Evolutionary conservation across 805 yeast genomes (phyloP), one percentile per base, ranked within the genome.

Genomic region (Nakazawaea siamensis): DNA sequence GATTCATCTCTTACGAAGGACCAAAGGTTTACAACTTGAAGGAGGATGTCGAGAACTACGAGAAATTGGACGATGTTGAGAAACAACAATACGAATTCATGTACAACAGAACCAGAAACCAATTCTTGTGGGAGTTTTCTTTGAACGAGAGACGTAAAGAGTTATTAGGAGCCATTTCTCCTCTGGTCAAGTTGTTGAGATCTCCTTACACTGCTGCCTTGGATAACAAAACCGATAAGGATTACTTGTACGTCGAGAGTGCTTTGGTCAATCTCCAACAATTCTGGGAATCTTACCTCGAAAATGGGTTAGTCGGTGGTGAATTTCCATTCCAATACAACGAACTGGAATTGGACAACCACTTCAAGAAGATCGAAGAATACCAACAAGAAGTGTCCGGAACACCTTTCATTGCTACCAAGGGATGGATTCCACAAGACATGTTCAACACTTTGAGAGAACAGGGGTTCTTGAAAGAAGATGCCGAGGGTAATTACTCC

Each of bases 361-460:
- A 78, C 50, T 74, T 73, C 34, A 49, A 62, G 16, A 71, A 69
- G 18, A 65, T 85, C 46, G 76, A 72, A 39, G 70, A 66, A 20
- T 82, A 84, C 62, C 90, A 85, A 57, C 61, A 71, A 43, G 76
- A 73, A 45, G 58, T 82, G 31, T 69, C 80, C 24, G 65, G 77
- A 5, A 69, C 76, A 33, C 96, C 97, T 27, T 88, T 86, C 57
- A 80, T 84, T 20, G 90, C 90, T 31, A 82, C 96, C 17, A 81
- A 83, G 36, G 96, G 96, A 4, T 90, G 97, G 95, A 72, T 92
- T 38, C 96, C 97, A 13, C 95, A 86, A 52, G 95, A 86, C 52
- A 76, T 86, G 81, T 88, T 90, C 51, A 80, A 75, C 23, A 71
- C 72, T 32, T 65, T 85, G 48, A 57, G 76, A 27, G 73, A 75